Conservation (phyloP, 2,329 filamentous ascomycete species). For the Fusarium paranaense region DNA sequence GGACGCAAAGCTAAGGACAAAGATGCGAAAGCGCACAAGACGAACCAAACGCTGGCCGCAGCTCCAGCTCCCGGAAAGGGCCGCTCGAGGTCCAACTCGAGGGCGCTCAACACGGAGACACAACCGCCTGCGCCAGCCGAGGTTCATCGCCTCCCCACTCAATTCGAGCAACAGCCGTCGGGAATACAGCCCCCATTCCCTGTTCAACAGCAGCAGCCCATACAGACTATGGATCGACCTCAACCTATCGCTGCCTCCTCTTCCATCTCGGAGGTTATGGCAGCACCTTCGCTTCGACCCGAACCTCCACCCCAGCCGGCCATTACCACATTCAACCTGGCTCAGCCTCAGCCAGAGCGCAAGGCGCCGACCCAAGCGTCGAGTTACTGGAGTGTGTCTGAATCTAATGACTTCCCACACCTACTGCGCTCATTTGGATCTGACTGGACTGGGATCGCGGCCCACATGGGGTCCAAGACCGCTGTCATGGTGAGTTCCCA, state of each 20-base stretch:
- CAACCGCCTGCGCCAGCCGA: slow-evolving; percentile 55
- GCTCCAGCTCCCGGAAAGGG: slow-evolving; percentile 58
- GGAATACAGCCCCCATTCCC: slow-evolving; percentile 58
- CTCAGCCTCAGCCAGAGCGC: slow-evolving; percentile 60
- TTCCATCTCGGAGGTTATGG: slow-evolving; percentile 65
- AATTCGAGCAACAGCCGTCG: slow-evolving; percentile 57
- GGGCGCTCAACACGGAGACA: slow-evolving; percentile 59
- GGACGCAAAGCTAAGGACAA: slow-evolving; percentile 57
- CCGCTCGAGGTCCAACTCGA: slow-evolving; percentile 67
- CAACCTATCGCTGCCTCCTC: slow-evolving; percentile 50
- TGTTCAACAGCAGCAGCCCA: slow-evolving; percentile 45
- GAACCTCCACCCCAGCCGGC: slow-evolving; percentile 63
- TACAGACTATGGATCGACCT: slow-evolving; percentile 50
- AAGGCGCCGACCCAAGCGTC: slow-evolving; percentile 71
- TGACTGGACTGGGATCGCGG: slow-evolving; percentile 80
- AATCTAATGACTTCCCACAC: slow-evolving; percentile 80
- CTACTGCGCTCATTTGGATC: slow-evolving; percentile 81
- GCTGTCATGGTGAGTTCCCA: slow-evolving; percentile 78
- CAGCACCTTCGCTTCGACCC: slow-evolving; percentile 66
- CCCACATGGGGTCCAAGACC: slow-evolving; percentile 86
- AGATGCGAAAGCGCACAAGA: slow-evolving; percentile 55
- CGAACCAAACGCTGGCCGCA: slow-evolving; percentile 60
- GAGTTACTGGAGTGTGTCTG: slow-evolving; percentile 89
- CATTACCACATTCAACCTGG: slow-evolving; percentile 63
- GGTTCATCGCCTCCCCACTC: slow-evolving; percentile 53